Conservation (phyloP, 2,329 filamentous ascomycete genomes). For the Pseudopyrenochaeta lycopersici region DNA sequence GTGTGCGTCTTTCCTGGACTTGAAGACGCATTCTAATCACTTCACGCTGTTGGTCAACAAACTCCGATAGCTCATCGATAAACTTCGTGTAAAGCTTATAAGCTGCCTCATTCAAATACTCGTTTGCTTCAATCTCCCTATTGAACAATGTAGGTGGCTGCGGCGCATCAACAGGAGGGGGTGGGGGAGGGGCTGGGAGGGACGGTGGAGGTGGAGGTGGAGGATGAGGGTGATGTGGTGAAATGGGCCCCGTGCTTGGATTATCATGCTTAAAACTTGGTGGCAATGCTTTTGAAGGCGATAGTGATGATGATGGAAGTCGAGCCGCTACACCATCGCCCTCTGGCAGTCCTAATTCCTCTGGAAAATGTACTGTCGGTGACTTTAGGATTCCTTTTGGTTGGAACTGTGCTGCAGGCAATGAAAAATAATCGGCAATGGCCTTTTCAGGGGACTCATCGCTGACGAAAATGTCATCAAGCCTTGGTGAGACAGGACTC, state of each 20-base stretch:
- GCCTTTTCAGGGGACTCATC: background rate
- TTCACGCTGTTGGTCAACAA: slow-evolving; percentile 17
- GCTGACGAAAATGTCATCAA: background rate
- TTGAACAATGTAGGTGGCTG: slow-evolving; percentile 11
- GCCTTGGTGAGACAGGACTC: background rate
- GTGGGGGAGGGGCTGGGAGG: slow-evolving; percentile 1
- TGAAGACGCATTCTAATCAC: slow-evolving; percentile 14
- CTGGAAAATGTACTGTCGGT: slow-evolving; percentile 1
- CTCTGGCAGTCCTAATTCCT: background rate
- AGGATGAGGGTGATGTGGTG: too few relatives aligned
- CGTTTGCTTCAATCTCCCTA: slow-evolving; percentile 4
- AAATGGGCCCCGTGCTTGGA: too few relatives aligned
- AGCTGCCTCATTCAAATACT: slow-evolving; percentile 15
- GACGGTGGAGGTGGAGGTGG: background rate
- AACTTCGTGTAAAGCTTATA: slow-evolving; percentile 21
- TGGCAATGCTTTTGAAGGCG: background rate
- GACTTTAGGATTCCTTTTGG: slow-evolving; percentile 5
- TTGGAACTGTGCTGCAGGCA: too few relatives aligned
- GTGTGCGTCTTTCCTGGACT: slow-evolving; percentile 20
- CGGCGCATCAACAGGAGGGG: slow-evolving; percentile 1
- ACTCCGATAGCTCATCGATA: slow-evolving; percentile 22
- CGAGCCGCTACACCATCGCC: background rate
- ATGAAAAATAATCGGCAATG: background rate
- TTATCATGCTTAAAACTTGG: background rate
- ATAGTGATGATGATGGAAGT: background rate